phyloP scores from a whole-genome alignment of 208 protist genomes.

The Acanthamoeba healyi region DNA sequence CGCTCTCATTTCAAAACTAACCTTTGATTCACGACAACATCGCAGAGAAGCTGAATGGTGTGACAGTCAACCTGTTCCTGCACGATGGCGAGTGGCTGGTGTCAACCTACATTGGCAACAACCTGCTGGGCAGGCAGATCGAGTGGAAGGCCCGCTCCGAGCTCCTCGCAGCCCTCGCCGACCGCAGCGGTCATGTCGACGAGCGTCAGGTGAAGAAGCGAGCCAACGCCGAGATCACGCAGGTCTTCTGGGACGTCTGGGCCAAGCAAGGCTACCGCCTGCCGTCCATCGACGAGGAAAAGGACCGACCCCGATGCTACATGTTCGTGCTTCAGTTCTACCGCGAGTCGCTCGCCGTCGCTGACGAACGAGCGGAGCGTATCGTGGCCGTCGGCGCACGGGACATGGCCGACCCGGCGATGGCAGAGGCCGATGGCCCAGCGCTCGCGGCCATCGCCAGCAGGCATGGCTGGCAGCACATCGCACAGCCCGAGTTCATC shows the following conservation, averaged over 20 bases:
- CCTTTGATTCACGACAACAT: too few relatives aligned
- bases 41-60: conserved; percentile 18
- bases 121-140: neutral
- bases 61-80: neutral
- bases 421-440: neutral
- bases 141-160: neutral
- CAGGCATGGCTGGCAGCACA: conserved; percentile 1
- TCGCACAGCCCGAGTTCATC: neutral
- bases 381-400: neutral
- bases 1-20: too few relatives aligned
- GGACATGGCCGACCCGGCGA: neutral
- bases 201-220: neutral
- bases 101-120: conserved; percentile 6
- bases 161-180: neutral
- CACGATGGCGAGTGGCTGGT: neutral
- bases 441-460: neutral
- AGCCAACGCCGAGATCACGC: neutral
- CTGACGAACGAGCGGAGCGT: neutral
- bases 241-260: neutral
- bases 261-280: neutral
- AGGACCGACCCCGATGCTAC: neutral
- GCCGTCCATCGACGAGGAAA: neutral
- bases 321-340: conserved; percentile 8
- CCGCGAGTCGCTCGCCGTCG: neutral
- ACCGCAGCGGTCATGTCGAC: neutral